Base-by-base conservation (phyloP, 169 alveolate species). In the Cyclospora cayetanensis region DNA sequence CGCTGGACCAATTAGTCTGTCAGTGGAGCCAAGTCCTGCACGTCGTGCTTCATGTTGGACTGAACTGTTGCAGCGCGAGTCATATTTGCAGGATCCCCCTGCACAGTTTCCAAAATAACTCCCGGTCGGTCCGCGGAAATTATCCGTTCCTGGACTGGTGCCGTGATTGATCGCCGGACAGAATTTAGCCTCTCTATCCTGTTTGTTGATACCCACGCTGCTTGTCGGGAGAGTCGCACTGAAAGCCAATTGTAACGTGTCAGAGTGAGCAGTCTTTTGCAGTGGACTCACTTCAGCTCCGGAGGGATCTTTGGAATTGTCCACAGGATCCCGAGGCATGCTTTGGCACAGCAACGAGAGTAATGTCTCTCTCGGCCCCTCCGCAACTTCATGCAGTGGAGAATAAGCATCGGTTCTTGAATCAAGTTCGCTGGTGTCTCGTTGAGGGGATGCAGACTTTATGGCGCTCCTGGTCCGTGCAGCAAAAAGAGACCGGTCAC, bases 401-500 rank as follows among this genome's bases (percentile, higher is more conserved):
- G 31, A 0, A 1, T 34, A 22, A 31, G 22, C 9, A 50, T n/a
- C 31, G 31, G 27, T 79, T 22, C 52, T 79, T 29, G 46, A 29
- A 52, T 79, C 53, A 35, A 72, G 35, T n/a, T n/a, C 2, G 0
- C 52, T 53, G 15, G 66, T 52, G n/a, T 0, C 37, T 18, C n/a
- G 74, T 9, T 29, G 39, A 9, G 31, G 72, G 12, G 66, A 74
- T 1, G 72, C 2, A 18, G 46, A 7, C 55, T 35, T 53, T 34
- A 79, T 34, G 2, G 52, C 52, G 22, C 25, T 50, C 74, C 46
- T 50, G 20, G 89, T 79, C 41, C 89, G 68, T 25, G 89, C 74
- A 18, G 89, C 89, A 79, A 79, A 79, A 2, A 79, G 53, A 25
- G 72, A 79, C 7, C 89, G 46, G 35, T 79, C 89, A 79, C 46